Evolutionary conservation across 2,329 filamentous ascomycete species (phyloP).

Genomic region (Pyricularia sp.): DNA sequence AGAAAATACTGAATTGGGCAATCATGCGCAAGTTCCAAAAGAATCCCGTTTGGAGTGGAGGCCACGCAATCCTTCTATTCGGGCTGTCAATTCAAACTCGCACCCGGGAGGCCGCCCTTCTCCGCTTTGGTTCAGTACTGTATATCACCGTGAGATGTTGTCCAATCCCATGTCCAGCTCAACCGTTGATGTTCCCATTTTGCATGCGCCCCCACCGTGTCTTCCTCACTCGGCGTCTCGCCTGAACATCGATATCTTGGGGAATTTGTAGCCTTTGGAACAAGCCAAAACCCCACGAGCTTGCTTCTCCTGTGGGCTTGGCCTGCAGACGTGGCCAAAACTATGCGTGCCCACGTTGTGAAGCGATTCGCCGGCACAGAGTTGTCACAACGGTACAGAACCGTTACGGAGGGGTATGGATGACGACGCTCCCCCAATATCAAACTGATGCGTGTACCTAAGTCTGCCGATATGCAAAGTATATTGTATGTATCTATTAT

Average conservation of each 20-base stretch:
- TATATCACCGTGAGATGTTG: background rate
- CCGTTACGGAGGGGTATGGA: background rate
- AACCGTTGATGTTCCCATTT: background rate
- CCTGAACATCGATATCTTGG: background rate
- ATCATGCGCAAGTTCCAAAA: background rate
- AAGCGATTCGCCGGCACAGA: background rate
- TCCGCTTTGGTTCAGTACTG: background rate
- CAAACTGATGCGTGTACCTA: background rate
- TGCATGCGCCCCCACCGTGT: background rate
- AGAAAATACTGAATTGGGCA: background rate
- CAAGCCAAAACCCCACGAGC: background rate
- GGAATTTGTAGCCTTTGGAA: background rate
- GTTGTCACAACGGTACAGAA: background rate
- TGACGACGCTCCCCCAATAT: background rate
- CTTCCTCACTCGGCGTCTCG: background rate
- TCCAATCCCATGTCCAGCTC: background rate
- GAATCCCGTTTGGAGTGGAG: background rate
- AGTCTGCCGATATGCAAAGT: background rate
- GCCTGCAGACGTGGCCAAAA: background rate
- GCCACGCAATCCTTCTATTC: background rate
- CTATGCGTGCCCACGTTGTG: background rate
- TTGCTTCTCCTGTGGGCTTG: background rate
- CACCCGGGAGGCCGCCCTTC: background rate
- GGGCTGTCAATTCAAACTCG: background rate
- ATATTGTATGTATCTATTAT: background rate